Base-by-base conservation (phyloP, 2,329 filamentous ascomycete genomes). In the Zarea fungicola region DNA sequence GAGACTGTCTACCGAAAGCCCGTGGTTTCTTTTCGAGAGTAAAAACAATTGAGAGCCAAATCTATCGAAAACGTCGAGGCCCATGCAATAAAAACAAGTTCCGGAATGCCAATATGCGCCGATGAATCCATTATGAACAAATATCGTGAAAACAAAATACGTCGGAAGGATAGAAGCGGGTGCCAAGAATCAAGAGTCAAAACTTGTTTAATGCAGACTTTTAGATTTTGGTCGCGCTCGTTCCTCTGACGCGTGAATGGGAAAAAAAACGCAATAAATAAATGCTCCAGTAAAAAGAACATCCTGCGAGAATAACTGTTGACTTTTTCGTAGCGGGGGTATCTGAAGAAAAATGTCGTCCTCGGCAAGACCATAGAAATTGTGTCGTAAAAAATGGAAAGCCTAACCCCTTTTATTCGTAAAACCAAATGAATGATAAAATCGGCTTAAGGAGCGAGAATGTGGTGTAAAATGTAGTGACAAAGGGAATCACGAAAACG, bases 291-390 rank as follows among this genome's bases (percentile, higher is more conserved):
- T 60, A 54, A 60, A 59, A 54, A 42, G 41, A 42, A 37, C 16
- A 26, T 41, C 41, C 45, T 45, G 48, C 48, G 42, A 50, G 48
- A 50, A 45, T 23, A 45, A 45, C 34, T 36, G 36, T 48, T 60
- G 60, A 60, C 59, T 65, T 36, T 53, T 60, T 66, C 65, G 64
- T 67, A 61, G 56, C 60, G 59, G 65, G 63, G 65, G 67, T 69
- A 68, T 69, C 65, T 65, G 62, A 64, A 45, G 48, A 50, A 44
- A 43, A 49, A 40, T 34, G 58, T 64, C 61, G 62, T 65, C 57
- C 57, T 64, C 57, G 58, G 54, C 52, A 59, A 60, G 59, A 56
- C 56, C 56, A 48, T 58, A 56, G 54, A 58, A 61, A 60, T 65
- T 63, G 57, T 67, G 56, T 58, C 60, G 58, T 66, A 57, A 62